Base-by-base conservation (phyloP, 2,329 filamentous ascomycete genomes). In the Alternaria arbusti region DNA sequence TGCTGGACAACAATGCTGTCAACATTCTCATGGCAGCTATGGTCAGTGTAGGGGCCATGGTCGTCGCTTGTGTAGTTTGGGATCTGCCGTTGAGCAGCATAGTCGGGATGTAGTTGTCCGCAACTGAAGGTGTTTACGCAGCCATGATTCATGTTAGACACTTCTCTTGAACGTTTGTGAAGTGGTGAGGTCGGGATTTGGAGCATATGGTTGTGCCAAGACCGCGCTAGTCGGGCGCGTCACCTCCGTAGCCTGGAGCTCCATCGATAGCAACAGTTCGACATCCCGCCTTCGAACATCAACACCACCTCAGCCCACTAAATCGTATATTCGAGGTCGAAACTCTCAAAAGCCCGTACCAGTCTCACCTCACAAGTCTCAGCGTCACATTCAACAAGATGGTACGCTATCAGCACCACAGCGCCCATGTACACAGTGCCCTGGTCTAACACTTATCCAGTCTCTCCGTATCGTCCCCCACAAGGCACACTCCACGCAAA, bases 1-100 rank as follows among this genome's bases (percentile, higher is more conserved):
- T 96, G 65, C 83, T 99, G 61, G 94, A 97, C 80, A 99, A 99
- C 80, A 99, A 99, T 79, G 91, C 92, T 58, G 94, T 99, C 72
- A 99, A 99, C 79, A 88, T 97, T 61, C 79, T 95, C 60, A 98
- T 97, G 95, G 94, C 95, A 0, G 85, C 88, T 13, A 84, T 85
- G 5, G 94, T 97, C 87, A 97, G 92, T 76, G 68, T 94, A 17
- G 88, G 90, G 5, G 91, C 90, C 5, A 96, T 98, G 88, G 83
- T 75, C n/a, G 70, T 64, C 3, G 73, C 78, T 4, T 72, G 70
- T 26, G 25, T 69, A n/a, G 45, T 75, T 4, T 81, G 75, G 78
- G 69, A 70, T n/a, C n/a, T 76, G 44, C 73, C 78, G 1, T 65
- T 76, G 17, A 73, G 67, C 49, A 75, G 69, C 57, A 66, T 76